Conservation (phyloP, 371 early-diverging fungal genomes). For the Thermomucor indicae-seudaticae region DNA sequence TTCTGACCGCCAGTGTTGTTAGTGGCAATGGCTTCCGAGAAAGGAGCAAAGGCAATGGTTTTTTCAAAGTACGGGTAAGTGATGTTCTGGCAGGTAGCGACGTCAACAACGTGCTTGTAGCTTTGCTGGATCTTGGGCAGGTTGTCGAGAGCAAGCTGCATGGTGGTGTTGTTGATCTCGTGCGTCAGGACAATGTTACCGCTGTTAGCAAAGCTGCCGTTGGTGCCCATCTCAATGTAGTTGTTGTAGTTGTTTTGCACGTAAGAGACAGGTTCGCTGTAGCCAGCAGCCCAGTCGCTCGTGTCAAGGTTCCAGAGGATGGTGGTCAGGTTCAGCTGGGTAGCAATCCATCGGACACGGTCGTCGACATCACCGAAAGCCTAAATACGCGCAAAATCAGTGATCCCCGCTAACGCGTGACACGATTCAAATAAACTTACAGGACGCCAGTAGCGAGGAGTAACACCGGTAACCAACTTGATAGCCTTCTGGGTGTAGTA, state of each 20-base stretch:
- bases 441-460: conserved; percentile 47
- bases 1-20: too few relatives aligned
- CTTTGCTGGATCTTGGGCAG: conserved; percentile 41
- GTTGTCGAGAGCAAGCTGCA: conserved; percentile 41
- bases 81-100: conserved; percentile 53
- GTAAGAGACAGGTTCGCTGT: conserved; percentile 22
- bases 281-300: conserved; percentile 54
- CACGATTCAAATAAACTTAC: conserved; percentile 15
- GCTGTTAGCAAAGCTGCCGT: conserved; percentile 35
- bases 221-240: conserved; percentile 40
- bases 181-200: conserved; percentile 52
- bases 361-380: conserved; percentile 64
- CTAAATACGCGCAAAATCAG: conserved; percentile 1
- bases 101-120: conserved; percentile 45
- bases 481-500: conserved; percentile 66
- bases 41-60: conserved; percentile 23
- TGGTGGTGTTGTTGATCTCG: conserved; percentile 52
- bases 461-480: conserved; percentile 50
- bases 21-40: too few relatives aligned
- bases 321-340: conserved; percentile 48
- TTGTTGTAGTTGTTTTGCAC: conserved; percentile 36
- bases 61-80: conserved; percentile 49
- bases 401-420: conserved; percentile 13
- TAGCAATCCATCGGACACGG: conserved; percentile 60
- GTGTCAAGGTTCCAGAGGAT: conserved; percentile 52